Evolutionary conservation across 164 flowering plant species (phyloP), one percentile per base, ranked within the genome.

Genomic region (Protea cynaroides): DNA sequence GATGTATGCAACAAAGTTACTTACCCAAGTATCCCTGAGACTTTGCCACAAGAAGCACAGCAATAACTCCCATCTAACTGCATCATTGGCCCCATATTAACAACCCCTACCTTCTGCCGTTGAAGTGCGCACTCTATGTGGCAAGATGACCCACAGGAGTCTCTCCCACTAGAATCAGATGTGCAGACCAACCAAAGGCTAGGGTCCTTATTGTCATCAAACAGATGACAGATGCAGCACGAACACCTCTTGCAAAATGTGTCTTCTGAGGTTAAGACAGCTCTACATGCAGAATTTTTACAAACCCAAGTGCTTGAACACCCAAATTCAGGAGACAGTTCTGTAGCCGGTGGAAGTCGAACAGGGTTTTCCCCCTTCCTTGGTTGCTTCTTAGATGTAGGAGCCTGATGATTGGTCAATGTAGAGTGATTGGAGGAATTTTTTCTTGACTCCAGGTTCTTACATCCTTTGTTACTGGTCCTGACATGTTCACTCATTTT

Each of bases 151-250:
- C 96, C 98, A 85, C 99, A 95, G 22, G 83, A 83, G 40, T 90
- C 90, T 54, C 66, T 81, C 37, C 72, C 72, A 25, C 73, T 81
- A 68, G 82, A 75, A 34, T 92, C 96, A 55, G 96, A 83, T 53
- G 86, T 44, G 67, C 99, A 95, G 57, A 86, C 94, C 79, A 95
- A 74, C 99, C 99, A 95, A 70, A 92, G 98, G 71, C 99, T 92
- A 21, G 99, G 98, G 73, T 95, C 99, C 75, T 92, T 95, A 69
- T 95, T 92, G 76, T 95, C 97, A 76, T 95, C 99, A 81, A 88
- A 95, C 65, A 73, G 70, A 75, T 95, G 99, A 75, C 99, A 95
- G 19, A 95, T 90, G 78, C 96, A 92, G 74, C 99, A 95, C 43
- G 99, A 95, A 71, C 99, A 95, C 78, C 98, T 87, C 84, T 77